Conservation (phyloP, 768 basidiomycete species). For the Mycena maculata region DNA sequence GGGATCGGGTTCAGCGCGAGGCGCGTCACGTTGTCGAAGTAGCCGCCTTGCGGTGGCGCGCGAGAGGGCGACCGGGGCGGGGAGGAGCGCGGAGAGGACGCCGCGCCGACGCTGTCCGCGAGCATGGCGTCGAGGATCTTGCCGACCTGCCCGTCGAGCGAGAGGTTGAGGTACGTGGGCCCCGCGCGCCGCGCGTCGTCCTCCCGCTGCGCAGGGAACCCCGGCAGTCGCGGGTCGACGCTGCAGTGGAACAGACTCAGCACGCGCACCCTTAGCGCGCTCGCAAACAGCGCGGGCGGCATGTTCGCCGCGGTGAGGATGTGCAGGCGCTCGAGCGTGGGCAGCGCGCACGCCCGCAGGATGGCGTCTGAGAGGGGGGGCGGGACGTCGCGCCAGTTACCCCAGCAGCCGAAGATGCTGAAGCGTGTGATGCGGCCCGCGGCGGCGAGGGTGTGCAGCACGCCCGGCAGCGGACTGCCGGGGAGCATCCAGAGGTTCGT, state of each 20-base stretch:
- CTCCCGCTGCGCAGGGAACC: background rate
- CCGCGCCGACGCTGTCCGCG: too few relatives aligned
- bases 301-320: conserved; percentile 23
- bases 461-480: conserved; percentile 19
- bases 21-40: conserved; percentile 14
- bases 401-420: conserved; percentile 28
- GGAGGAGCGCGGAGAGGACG: too few relatives aligned
- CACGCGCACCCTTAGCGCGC: conserved; percentile 7
- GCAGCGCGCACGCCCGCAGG: background rate
- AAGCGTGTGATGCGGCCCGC: conserved; percentile 13
- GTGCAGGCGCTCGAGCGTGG: conserved; percentile 23
- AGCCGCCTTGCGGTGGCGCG: too few relatives aligned
- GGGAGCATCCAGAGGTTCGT: conserved; percentile 18
- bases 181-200: background rate
- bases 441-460: conserved; percentile 15
- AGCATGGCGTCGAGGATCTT: conserved; percentile 20
- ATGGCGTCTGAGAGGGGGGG: background rate
- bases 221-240: conserved; percentile 2
- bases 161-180: conserved; percentile 27
- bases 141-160: conserved; percentile 20
- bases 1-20: conserved; percentile 26
- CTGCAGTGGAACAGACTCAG: conserved; percentile 22
- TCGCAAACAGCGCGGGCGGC: conserved; percentile 6
- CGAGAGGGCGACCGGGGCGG: too few relatives aligned
- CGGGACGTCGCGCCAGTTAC: conserved; percentile 18